Percentiles rank a stretch among this genome's conserved stretches.
Evolutionary conservation across 768 basidiomycete genomes (phyloP).

Genomic region (Cystofilobasidium ferigula): DNA sequence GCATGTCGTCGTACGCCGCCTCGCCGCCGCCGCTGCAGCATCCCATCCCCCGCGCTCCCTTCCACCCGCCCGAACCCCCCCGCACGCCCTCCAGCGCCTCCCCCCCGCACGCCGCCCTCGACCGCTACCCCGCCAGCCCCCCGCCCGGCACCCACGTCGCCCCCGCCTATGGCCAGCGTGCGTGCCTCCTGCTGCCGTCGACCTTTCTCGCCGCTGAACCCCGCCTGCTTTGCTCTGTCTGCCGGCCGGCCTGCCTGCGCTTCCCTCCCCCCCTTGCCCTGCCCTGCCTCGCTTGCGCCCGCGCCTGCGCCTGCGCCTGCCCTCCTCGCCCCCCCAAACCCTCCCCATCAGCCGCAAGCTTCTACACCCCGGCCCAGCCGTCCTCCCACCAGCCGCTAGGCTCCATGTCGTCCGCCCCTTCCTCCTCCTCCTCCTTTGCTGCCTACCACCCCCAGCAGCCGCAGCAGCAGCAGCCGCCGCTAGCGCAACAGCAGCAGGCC

Average conservation of each 20-base stretch:
- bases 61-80: slow-evolving; percentile 12
- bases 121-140: background rate
- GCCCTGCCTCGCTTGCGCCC: background rate
- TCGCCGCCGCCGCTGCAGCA: slow-evolving; percentile 13
- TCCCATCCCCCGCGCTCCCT: slow-evolving; percentile 10
- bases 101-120: slow-evolving; percentile 1
- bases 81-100: background rate
- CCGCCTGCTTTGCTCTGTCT: no score
- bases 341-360: background rate
- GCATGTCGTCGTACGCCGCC: background rate
- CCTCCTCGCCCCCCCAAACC: background rate
- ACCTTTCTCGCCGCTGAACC: no score
- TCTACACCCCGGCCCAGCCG: background rate
- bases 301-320: background rate
- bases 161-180: background rate
- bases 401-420: background rate
- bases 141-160: background rate
- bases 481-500: no score
- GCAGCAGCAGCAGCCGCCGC: background rate
- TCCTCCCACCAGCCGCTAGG: background rate
- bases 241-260: no score
- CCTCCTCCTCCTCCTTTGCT: background rate
- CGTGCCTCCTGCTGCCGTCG: background rate
- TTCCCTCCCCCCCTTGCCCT: background rate
- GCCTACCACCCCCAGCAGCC: background rate